Percentiles rank a stretch among this genome's conserved stretches.
Evolutionary conservation across 2,329 filamentous ascomycete species (phyloP).

Genomic region (Mollisiaceae sp.): DNA sequence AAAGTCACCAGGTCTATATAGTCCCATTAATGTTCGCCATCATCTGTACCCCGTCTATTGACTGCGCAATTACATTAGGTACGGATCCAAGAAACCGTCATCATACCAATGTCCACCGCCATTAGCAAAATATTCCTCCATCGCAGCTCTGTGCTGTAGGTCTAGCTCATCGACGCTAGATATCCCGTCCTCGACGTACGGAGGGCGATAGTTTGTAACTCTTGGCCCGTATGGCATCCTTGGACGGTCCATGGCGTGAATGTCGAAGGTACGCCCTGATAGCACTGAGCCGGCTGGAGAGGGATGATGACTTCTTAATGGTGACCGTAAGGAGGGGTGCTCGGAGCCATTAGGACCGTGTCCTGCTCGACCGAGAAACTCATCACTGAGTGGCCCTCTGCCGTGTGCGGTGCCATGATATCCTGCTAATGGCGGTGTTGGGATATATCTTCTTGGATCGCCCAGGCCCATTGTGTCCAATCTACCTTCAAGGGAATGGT

Average conservation of each 20-base stretch:
- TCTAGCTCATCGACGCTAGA: no score
- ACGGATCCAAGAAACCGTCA: neutral
- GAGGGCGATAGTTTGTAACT: slow-evolving; percentile 24
- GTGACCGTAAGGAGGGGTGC: neutral
- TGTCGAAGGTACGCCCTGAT: slow-evolving; percentile 18
- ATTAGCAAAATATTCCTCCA: slow-evolving; percentile 10
- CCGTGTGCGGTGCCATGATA: neutral
- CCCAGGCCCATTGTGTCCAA: neutral
- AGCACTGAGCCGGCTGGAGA: neutral
- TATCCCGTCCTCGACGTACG: slow-evolving; percentile 31
- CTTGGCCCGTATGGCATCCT: slow-evolving; percentile 21
- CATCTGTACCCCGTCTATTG: neutral
- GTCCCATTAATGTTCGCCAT: neutral
- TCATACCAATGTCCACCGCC: neutral
- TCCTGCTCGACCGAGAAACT: neutral
- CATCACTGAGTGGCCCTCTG: neutral
- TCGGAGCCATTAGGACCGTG: neutral
- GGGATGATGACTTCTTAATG: neutral
- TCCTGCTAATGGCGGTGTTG: neutral
- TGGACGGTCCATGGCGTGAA: slow-evolving; percentile 21
- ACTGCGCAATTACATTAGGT: neutral
- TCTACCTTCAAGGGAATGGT: neutral
- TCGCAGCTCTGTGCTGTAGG: slow-evolving; percentile 1
- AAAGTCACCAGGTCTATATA: neutral
- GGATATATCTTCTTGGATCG: neutral